Evolutionary conservation across 805 yeast species (phyloP), one percentile per base, ranked within the genome.

Genomic region (Clavispora santaluciae): DNA sequence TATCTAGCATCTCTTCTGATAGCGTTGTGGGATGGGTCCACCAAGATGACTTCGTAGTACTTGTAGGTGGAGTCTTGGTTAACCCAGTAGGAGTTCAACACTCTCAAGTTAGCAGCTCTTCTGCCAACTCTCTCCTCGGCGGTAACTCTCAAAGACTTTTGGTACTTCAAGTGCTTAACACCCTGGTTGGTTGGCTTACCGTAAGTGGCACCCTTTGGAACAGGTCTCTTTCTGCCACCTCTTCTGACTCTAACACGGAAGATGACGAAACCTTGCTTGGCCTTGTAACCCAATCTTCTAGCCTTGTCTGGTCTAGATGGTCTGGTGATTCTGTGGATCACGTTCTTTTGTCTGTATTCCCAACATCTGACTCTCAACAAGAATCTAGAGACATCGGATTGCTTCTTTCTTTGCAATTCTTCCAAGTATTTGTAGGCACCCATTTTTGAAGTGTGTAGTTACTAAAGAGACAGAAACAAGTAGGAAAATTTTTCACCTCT

Each of bases 181-280:
- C 99, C 99, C 80, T 88, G 95, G 95, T 93, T 93, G 81, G 99
- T 93, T 84, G 99, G 99, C 86, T 93, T 93, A 87, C 99, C 99
- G 84, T 93, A 91, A 72, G 98, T 93, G 68, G 97, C 98, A 87
- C 99, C 99, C 93, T 93, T 93, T 79, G 95, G 89, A 66, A 85
- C 97, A 65, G 97, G 97, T 80, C 96, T 88, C 96, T 93, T 93
- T 86, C 99, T 90, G 82, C 91, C 91, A 82, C 99, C 99, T 79
- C 99, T 87, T 80, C 98, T 88, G 66, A 93, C 98, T 78, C 99
- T 88, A 75, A 91, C 78, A 76, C 99, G 85, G 96, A 78, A 93
- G 83, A 93, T 81, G 59, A 86, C 96, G 73, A 87, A 93, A 64
- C 99, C 99, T 82, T 93, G 99, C 85, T 93, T 93, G 77, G 99